Conservation (phyloP, 208 protist species). For the Acanthamoeba lenticulata region DNA sequence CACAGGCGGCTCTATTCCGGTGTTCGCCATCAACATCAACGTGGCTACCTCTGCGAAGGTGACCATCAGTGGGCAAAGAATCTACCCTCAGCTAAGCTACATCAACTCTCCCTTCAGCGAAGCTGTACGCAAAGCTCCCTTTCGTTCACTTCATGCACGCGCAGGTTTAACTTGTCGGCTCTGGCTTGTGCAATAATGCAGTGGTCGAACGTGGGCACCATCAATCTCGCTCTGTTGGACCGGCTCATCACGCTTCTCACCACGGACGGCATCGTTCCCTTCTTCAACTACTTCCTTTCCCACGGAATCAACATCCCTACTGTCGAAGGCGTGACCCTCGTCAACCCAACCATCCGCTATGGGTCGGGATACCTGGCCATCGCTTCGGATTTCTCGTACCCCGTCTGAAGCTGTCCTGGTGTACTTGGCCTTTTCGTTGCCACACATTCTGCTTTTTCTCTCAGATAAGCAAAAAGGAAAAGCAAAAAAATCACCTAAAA, state of each 20-base stretch:
- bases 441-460: too few relatives aligned
- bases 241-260: not conserved
- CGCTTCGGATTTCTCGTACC: not conserved
- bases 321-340: not conserved
- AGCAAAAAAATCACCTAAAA: too few relatives aligned
- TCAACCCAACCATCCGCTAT: constrained; percentile 7
- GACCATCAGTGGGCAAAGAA: not conserved
- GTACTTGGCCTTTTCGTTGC: too few relatives aligned
- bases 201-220: not conserved
- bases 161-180: not conserved
- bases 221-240: not conserved
- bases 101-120: not conserved
- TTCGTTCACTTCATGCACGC: too few relatives aligned
- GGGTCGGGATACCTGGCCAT: not conserved
- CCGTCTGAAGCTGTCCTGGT: not conserved
- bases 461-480: too few relatives aligned
- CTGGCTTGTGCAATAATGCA: not conserved
- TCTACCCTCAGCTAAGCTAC: not conserved
- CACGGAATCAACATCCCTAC: not conserved
- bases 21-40: not conserved
- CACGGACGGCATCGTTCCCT: constrained; percentile 16
- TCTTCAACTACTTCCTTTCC: constrained; percentile 5
- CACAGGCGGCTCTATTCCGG: not conserved
- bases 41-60: constrained; percentile 28
- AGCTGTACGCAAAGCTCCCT: too few relatives aligned